Evolutionary conservation across 345 rosid genomes (phyloP), one percentile per base, ranked within the genome.

Genomic region (Rhodamnia rubescens): DNA sequence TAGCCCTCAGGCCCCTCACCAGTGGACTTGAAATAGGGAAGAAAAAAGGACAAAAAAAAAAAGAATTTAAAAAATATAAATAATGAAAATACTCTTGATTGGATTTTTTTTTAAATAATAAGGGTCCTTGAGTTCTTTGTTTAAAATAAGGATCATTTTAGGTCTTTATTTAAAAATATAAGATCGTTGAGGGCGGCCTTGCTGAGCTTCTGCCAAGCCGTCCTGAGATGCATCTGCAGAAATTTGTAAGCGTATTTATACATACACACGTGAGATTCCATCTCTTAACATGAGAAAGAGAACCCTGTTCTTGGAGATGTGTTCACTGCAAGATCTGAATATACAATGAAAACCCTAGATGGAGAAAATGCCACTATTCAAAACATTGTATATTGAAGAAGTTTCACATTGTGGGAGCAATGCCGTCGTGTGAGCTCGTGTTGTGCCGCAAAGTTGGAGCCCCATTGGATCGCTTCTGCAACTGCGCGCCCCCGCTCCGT

Each of bases 401-500:
- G 20, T 52, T 22, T 44, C 84, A 85, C 22, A 21, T 27, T 18
- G 87, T 57, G 58, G 85, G 42, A 85, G 75, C 81, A 69, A 86
- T 87, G 59, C 54, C 78, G 83, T 85, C 58, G 36, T 88, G 87
- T 10, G 91, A 83, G 26, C 86, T 85, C 16, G 53, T 7, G 84
- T 87, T 85, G 74, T 81, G 11, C 44, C 69, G 15, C 10, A n/a
- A 74, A 85, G 74, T 85, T 85, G 16, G 86, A 54, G 32, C 86
- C 86, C 75, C 86, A 85, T n/a, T 78, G 83, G 24, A 54, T 53
- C 21, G 86, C 86, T 47, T 84, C 88, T 18, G 85, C 86, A 16
- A 84, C 81, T 0, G 42, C 88, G 18, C 27, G 57, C 88, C 90
- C 85, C 54, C 95, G 92, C 87, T 92, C 94, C 40, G 11, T 83